Conservation (phyloP, 768 basidiomycete species). For the Boletus coccyginus region DNA sequence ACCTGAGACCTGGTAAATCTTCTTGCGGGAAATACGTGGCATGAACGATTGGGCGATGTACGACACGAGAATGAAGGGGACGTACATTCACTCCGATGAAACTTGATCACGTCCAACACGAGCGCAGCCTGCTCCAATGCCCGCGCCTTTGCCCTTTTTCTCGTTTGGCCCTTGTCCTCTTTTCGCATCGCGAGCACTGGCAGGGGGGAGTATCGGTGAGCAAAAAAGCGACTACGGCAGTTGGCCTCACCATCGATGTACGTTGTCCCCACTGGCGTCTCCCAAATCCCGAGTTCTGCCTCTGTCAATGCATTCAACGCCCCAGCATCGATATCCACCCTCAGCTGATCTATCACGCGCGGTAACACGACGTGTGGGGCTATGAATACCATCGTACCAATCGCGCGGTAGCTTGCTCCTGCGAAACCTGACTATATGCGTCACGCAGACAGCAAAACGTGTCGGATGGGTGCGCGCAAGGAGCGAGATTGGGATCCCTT, state of each 20-base stretch:
- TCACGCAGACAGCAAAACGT: conserved; percentile 23
- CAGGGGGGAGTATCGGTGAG: too few species aligned
- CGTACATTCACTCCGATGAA: conserved; percentile 34
- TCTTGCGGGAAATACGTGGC: conserved; percentile 49
- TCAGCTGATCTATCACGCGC: conserved; percentile 64
- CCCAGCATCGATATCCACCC: conserved; percentile 57
- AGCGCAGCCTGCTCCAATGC: conserved; percentile 86
- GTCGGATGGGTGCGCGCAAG: conserved; percentile 53
- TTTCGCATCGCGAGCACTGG: conserved; percentile 66
- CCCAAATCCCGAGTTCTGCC: conserved; percentile 80
- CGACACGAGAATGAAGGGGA: conserved; percentile 3
- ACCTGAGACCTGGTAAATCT: too few species aligned
- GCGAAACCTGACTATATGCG: conserved; percentile 46
- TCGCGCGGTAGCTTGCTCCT: conserved; percentile 71
- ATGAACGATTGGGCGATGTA: neutral
- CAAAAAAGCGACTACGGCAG: neutral
- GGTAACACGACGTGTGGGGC: conserved; percentile 68
- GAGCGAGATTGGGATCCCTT: conserved; percentile 61
- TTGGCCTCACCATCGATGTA: conserved; percentile 67
- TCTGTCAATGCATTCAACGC: conserved; percentile 64
- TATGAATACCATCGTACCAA: conserved; percentile 79
- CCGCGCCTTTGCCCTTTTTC: conserved; percentile 90
- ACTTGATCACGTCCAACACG: conserved; percentile 40
- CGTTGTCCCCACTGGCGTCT: conserved; percentile 75
- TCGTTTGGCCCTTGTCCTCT: conserved; percentile 42